Percentiles rank a stretch among this genome's conserved stretches.
phyloP scores from a whole-genome alignment of 73 alveolate genomes.

The Tetrahymena elliotti region DNA sequence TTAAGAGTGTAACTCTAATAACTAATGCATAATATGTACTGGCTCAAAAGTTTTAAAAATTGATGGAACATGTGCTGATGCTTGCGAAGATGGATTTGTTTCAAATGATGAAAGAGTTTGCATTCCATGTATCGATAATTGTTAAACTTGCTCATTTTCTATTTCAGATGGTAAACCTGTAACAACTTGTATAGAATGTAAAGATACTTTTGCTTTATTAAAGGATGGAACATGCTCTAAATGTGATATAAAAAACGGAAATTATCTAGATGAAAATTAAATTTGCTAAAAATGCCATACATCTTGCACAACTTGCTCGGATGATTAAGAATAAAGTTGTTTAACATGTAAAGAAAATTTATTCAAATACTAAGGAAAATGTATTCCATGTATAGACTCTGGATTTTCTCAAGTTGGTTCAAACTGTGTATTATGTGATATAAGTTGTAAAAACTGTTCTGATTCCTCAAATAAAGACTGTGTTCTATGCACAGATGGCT shows the following conservation, averaged over 20 bases:
- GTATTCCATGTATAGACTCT: not conserved
- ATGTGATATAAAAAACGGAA: not conserved
- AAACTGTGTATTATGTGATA: not conserved
- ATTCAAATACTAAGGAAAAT: not conserved
- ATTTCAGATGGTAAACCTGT: not conserved
- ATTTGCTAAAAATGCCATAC: not conserved
- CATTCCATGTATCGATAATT: not conserved
- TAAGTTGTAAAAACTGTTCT: not conserved
- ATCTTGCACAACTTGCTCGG: not conserved
- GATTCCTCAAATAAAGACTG: not conserved
- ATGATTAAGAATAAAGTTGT: not conserved
- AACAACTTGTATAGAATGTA: not conserved
- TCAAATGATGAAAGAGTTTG: not conserved
- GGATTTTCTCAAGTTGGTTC: not conserved
- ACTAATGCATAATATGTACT: not conserved
- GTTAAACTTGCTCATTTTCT: not conserved
- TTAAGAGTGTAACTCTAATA: not conserved
- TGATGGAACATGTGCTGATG: not conserved
- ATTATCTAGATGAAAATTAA: not conserved
- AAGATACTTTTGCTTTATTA: not conserved
- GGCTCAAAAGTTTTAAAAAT: not conserved
- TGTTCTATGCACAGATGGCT: not conserved
- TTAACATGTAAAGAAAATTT: not conserved
- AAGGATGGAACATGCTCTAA: not conserved
- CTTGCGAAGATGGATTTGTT: not conserved